Evolutionary conservation across 208 protist species (phyloP).

Genomic region (Endotrypanum monterogeii): DNA sequence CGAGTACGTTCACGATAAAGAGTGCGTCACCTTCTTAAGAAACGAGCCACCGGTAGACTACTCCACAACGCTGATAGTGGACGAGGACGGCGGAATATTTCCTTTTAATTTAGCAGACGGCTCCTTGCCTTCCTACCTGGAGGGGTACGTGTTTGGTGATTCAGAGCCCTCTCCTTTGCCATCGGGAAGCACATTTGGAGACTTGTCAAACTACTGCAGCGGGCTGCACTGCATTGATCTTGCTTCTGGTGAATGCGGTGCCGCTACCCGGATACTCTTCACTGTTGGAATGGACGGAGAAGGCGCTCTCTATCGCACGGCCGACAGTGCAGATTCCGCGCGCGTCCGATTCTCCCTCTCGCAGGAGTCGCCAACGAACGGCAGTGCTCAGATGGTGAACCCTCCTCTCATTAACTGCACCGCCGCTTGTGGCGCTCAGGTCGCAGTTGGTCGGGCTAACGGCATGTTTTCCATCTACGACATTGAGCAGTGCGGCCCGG

Average conservation of each 20-base stretch:
- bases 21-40: constrained; percentile 42
- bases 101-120: constrained; percentile 33
- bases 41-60: constrained; percentile 14
- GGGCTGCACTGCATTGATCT: constrained; percentile 25
- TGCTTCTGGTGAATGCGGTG: neutral
- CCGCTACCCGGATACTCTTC: constrained; percentile 26
- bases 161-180: constrained; percentile 7
- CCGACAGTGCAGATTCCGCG: constrained; percentile 14
- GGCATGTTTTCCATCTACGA: constrained; percentile 69
- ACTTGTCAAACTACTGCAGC: constrained; percentile 53
- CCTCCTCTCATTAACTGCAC: constrained; percentile 71
- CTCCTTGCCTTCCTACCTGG: constrained; percentile 22
- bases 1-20: constrained; percentile 40
- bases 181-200: constrained; percentile 34
- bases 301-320: constrained; percentile 43
- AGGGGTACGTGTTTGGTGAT: constrained; percentile 40
- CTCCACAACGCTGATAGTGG: constrained; percentile 39
- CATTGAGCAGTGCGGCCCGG: constrained; percentile 19
- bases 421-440: constrained; percentile 20
- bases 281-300: constrained; percentile 70
- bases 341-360: constrained; percentile 15
- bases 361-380: neutral
- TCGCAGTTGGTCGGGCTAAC: constrained; percentile 66
- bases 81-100: constrained; percentile 72
- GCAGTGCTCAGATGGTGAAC: constrained; percentile 59